These are phyloP conservation scores for Cercospora janseana DNA, from an alignment of 2,329 filamentous ascomycete genomes.

Conservation along the genomic window DNA sequence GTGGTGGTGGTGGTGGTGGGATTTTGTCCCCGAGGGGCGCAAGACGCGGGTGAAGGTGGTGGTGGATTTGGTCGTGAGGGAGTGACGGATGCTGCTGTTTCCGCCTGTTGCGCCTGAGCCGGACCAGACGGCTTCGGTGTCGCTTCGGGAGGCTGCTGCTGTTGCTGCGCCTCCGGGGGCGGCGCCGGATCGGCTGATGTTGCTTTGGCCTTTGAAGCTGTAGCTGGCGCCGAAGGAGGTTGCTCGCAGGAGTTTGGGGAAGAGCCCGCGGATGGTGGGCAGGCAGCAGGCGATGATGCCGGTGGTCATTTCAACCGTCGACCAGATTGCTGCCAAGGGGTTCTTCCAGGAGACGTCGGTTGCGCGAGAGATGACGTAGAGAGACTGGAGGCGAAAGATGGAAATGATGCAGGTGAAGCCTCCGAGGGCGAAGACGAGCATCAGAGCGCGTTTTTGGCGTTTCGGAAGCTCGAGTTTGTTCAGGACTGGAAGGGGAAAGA, in stretches of 20 bases:
- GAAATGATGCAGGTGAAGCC: slow-evolving; percentile 37
- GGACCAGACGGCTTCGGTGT: no score
- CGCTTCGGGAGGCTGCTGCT: no score
- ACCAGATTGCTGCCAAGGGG: slow-evolving; percentile 39
- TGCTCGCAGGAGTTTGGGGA: slow-evolving; percentile 37
- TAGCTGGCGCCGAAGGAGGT: slow-evolving; percentile 9
- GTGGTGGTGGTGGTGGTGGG: background rate
- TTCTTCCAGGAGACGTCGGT: slow-evolving; percentile 36
- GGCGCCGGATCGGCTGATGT: background rate
- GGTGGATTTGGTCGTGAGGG: background rate
- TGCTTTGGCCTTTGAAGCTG: background rate
- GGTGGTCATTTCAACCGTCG: slow-evolving; percentile 38
- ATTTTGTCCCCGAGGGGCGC: no score
- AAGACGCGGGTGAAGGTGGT: no score
- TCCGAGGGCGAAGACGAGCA: slow-evolving; percentile 39
- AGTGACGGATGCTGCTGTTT: no score
- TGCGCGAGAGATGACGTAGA: slow-evolving; percentile 27
- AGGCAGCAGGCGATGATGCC: slow-evolving; percentile 40
- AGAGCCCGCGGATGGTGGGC: slow-evolving; percentile 39
- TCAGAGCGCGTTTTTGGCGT: slow-evolving; percentile 36
- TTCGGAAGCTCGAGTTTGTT: slow-evolving; percentile 37
- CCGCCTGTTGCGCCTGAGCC: no score
- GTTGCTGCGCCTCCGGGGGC: background rate
- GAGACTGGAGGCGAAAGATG: slow-evolving; percentile 35
- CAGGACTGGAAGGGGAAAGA: slow-evolving; percentile 38